Evolutionary conservation across 116 monocot species (phyloP).

Genomic region (Phalaenopsis hybrid): DNA sequence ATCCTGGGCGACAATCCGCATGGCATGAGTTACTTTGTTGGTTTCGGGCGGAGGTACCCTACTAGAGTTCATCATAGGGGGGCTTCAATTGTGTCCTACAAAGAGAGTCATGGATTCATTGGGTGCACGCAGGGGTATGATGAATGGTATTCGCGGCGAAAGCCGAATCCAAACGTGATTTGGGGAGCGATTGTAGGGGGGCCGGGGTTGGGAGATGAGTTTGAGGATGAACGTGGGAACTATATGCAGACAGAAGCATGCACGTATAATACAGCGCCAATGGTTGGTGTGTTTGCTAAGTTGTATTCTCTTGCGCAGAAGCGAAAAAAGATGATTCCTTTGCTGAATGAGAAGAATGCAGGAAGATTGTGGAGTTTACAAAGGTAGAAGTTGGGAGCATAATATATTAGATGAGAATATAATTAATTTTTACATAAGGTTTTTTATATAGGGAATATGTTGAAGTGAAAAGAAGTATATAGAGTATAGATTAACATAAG

Average conservation of each 20-base stretch:
- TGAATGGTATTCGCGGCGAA: constrained; percentile 33
- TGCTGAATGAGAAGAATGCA: neutral
- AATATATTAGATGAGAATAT: neutral
- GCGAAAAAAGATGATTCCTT: neutral
- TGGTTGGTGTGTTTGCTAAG: constrained; percentile 23
- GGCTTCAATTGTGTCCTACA: constrained; percentile 38
- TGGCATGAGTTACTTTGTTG: constrained; percentile 45
- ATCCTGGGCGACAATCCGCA: constrained; percentile 45
- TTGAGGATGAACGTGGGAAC: constrained; percentile 18
- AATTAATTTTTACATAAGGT: neutral
- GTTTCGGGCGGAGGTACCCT: constrained; percentile 35
- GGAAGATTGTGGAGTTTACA: neutral
- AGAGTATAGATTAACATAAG: too few relatives aligned
- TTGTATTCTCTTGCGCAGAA: neutral
- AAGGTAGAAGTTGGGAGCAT: neutral
- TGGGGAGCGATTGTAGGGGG: constrained; percentile 31
- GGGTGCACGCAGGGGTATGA: constrained; percentile 59
- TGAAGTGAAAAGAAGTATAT: too few relatives aligned
- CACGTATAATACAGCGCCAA: constrained; percentile 24
- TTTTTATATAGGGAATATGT: too few relatives aligned
- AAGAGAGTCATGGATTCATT: constrained; percentile 36
- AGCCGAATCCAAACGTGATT: constrained; percentile 38
- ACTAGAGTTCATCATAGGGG: constrained; percentile 41
- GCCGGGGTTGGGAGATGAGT: constrained; percentile 10
- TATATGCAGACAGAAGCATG: constrained; percentile 26